phyloP scores from a whole-genome alignment of 2,329 filamentous ascomycete genomes.

The Penicillium janthinellum region DNA sequence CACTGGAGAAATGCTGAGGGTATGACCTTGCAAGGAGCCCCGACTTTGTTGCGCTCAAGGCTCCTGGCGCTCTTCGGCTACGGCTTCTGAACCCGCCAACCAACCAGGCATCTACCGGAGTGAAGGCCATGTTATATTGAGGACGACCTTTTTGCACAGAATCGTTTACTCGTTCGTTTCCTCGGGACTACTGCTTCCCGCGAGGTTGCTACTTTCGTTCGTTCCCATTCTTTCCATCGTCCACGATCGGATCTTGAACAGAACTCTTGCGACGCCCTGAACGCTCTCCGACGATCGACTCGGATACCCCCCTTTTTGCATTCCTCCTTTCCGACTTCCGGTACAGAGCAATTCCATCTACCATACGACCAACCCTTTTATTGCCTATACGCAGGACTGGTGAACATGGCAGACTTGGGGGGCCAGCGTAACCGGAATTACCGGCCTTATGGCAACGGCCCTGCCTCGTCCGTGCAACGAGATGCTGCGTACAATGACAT shows the following conservation, averaged over 20 bases:
- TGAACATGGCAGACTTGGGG: constrained; percentile 64
- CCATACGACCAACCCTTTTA: constrained; percentile 1
- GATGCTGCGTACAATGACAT: constrained; percentile 97
- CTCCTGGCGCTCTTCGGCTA: constrained; percentile 40
- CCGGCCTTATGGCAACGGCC: constrained; percentile 55
- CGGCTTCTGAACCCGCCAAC: constrained; percentile 26
- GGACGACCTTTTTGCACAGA: constrained; percentile 21
- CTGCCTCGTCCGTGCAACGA: constrained; percentile 65
- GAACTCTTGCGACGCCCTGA: constrained; percentile 36
- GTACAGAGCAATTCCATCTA: constrained; percentile 9
- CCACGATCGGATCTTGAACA: constrained; percentile 38
- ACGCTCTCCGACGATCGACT: constrained; percentile 37
- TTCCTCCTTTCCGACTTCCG: constrained; percentile 7
- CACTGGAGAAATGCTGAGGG: constrained; percentile 41
- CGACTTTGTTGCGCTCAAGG: constrained; percentile 45
- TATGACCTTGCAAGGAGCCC: constrained; percentile 43
- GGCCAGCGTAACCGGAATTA: constrained; percentile 64
- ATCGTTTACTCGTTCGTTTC: constrained; percentile 16
- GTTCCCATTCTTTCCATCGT: constrained; percentile 27
- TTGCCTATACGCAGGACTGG: constrained; percentile 8
- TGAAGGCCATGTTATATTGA: constrained; percentile 36
- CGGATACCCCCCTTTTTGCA: constrained; percentile 17
- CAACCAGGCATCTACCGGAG: constrained; percentile 17
- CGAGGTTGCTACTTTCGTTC: constrained; percentile 18
- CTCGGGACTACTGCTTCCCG: constrained; percentile 20